Evolutionary conservation across 208 protist species (phyloP), one percentile per base, ranked within the genome.

Genomic region (Leishmania guyanensis): DNA sequence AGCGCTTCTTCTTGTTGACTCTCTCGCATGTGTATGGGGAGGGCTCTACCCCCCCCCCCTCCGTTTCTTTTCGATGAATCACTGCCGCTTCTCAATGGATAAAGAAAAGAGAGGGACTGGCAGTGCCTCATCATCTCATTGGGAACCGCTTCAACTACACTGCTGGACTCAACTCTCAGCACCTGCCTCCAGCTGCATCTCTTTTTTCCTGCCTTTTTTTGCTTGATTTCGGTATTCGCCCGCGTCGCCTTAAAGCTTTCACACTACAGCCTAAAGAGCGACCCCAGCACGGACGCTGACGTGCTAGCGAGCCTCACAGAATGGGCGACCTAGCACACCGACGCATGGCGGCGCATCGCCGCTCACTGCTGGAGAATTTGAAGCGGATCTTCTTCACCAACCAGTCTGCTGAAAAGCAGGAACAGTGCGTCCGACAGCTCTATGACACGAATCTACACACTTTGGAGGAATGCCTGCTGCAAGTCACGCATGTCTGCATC

Each of bases 401-500:
- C n/a, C 64, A 82, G 66, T 88, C 90, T 8, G 36, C 29, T 16
- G 87, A 83, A 51, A 87, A 96, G 78, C 86, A 92, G 64, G 76
- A 91, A 65, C 62, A 66, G 43, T 50, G 91, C n/a, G 80, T 96
- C 6, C 81, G 84, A n/a, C 78, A 89, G 75, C 82, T 98, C 9
- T 95, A 93, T 77, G 89, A 91, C 5, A 88, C 83, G 12, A 78
- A 90, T 26, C 58, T 96, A 2, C 46, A 72, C n/a, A 80, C 82
- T 5, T 60, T 97, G 17, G 92, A 97, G 84, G 89, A 95, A 58
- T 91, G 85, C 56, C 86, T 97, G 26, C 84, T 96, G 51, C 95
- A 98, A 81, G 84, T 98, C n/a, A 88, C 87, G 0, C 93, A 98
- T 71, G 86, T 95, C 2, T 95, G 91, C 74, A 87, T 98, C 58